Conservation (phyloP, 1,284 basidiomycete species). For the Lignosus rhinocerotis region DNA sequence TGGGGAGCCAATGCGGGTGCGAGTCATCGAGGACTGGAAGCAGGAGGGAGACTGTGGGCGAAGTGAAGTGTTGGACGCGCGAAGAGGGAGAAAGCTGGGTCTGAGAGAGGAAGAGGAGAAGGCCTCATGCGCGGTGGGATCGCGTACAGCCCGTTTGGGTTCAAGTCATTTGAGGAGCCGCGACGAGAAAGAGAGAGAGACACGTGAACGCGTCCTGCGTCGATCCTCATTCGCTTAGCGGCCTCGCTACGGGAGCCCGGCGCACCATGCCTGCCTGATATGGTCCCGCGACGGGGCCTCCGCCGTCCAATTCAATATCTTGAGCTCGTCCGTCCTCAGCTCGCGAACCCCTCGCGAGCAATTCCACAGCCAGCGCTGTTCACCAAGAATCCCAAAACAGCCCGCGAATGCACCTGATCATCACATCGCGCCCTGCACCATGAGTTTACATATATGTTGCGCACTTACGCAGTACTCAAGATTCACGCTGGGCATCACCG, state of each 20-base stretch:
- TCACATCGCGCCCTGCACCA: too few species aligned
- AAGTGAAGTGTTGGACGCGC: background rate
- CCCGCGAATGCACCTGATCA: too few species aligned
- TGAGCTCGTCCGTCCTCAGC: background rate
- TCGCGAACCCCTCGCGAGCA: background rate
- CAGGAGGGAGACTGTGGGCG: background rate
- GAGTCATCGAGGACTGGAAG: slow-evolving; percentile 8
- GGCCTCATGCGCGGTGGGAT: background rate
- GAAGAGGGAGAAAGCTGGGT: background rate
- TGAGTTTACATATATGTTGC: too few species aligned
- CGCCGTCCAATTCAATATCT: background rate
- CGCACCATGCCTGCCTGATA: background rate
- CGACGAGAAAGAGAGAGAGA: background rate
- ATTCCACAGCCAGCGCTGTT: too few species aligned
- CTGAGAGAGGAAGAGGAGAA: background rate
- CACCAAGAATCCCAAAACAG: too few species aligned
- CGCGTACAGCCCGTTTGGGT: background rate
- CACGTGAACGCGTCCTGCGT: background rate
- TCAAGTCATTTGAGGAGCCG: background rate
- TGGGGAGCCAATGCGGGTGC: slow-evolving; percentile 3
- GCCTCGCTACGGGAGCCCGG: background rate
- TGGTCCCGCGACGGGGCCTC: background rate
- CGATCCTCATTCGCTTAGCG: background rate
- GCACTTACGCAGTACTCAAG: too few species aligned
- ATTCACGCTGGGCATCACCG: too few species aligned